A percentile compares a stretch with the other conserved stretches of the same genome.
Evolutionary conservation across 345 rosid species (phyloP).

Genomic region (Camelina sativa): DNA sequence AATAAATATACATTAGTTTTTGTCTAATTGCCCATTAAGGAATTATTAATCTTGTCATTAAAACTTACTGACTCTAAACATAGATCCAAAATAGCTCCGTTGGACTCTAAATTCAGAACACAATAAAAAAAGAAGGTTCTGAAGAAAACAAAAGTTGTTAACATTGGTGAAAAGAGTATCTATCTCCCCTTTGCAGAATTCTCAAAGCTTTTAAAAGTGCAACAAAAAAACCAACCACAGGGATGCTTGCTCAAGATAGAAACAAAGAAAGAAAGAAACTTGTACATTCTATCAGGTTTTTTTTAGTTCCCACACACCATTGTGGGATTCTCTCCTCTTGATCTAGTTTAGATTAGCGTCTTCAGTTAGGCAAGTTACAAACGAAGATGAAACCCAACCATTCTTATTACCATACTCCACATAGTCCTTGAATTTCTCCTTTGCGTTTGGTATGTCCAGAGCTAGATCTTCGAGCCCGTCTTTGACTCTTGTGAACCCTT

Average conservation of each 20-base stretch:
- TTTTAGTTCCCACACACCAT: conserved; percentile 18
- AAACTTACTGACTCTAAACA: neutral
- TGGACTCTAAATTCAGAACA: neutral
- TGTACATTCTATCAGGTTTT: conserved; percentile 27
- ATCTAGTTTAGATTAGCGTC: conserved; percentile 20
- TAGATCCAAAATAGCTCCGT: neutral
- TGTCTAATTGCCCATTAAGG: neutral
- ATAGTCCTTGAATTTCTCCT: conserved; percentile 70
- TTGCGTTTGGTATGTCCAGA: conserved; percentile 82
- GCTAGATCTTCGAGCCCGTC: conserved; percentile 88
- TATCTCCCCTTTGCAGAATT: conserved; percentile 32
- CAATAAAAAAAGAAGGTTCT: neutral
- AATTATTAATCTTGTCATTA: no score
- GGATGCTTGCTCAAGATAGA: conserved; percentile 25
- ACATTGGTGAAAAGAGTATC: conserved; percentile 10
- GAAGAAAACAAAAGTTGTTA: neutral
- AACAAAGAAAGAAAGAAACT: neutral
- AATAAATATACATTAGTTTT: neutral
- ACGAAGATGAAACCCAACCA: conserved; percentile 75
- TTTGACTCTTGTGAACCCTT: conserved; percentile 76
- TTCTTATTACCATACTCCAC: conserved; percentile 61
- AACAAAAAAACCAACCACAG: conserved; percentile 18
- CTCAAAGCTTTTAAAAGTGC: conserved; percentile 38
- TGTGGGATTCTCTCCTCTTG: neutral
- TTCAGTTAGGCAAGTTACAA: conserved; percentile 39